These are phyloP conservation scores for Apophysomyces ossiformis DNA, from an alignment of 371 early-diverging fungal species.

Conservation along the genomic window DNA sequence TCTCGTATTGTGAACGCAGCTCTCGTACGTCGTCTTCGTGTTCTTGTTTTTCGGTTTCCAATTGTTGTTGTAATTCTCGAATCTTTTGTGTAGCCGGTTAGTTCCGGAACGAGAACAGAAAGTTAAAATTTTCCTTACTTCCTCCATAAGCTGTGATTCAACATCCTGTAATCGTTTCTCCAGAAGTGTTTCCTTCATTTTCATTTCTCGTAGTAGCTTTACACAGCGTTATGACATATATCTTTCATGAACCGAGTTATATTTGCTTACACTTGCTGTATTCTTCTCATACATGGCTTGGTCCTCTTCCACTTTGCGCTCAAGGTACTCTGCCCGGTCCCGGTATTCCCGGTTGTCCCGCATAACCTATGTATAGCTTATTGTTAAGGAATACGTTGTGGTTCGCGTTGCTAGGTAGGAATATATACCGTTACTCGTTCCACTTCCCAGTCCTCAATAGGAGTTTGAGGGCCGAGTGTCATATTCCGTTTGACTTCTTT, in stretches of 20 bases:
- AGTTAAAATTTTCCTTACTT: constrained; percentile 21
- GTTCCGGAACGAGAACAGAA: background rate
- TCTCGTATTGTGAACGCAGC: constrained; percentile 27
- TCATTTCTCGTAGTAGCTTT: constrained; percentile 38
- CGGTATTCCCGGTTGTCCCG: constrained; percentile 25
- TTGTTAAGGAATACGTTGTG: background rate
- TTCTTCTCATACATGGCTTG: constrained; percentile 33
- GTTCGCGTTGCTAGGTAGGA: no score
- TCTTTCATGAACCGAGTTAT: background rate
- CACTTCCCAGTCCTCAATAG: constrained; percentile 45
- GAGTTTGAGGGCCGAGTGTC: constrained; percentile 33
- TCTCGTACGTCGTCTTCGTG: constrained; percentile 26
- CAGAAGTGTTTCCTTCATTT: constrained; percentile 29
- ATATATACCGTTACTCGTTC: constrained; percentile 38
- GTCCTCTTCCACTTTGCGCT: constrained; percentile 28
- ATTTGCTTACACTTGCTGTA: constrained; percentile 31
- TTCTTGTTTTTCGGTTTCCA: constrained; percentile 23
- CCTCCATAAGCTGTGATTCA: constrained; percentile 21
- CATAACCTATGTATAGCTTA: constrained; percentile 20
- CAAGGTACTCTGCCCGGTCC: constrained; percentile 34
- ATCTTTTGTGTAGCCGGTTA: constrained; percentile 15
- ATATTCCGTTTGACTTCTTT: constrained; percentile 24
- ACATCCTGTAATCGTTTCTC: constrained; percentile 36
- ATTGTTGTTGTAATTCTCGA: constrained; percentile 22
- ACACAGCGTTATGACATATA: background rate